Conservation (phyloP, 208 protist species). For the Naegleria lovaniensis region DNA sequence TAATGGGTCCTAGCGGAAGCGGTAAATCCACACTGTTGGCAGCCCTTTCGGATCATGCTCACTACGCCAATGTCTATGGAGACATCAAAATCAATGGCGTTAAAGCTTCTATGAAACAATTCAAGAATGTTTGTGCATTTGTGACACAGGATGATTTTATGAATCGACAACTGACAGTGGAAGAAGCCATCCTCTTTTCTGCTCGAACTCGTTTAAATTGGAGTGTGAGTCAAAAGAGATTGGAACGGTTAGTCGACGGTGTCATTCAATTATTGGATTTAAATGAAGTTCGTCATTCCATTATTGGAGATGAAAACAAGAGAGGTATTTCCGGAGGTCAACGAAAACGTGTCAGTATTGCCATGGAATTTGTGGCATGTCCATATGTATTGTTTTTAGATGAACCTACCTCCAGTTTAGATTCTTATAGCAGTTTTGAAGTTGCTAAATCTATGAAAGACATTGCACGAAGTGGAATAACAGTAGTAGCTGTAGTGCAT, state of each 20-base stretch:
- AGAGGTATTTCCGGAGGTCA: slow-evolving; percentile 75
- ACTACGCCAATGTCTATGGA: not conserved
- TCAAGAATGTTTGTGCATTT: slow-evolving; percentile 24
- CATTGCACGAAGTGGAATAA: slow-evolving; percentile 21
- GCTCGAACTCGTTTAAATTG: not conserved
- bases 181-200: not conserved
- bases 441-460: slow-evolving; percentile 17
- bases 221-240: not conserved
- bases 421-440: not conserved
- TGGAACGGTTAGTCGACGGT: not conserved
- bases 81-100: not conserved
- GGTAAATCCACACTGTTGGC: not conserved
- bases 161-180: slow-evolving; percentile 1
- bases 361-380: slow-evolving; percentile 75
- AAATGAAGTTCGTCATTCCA: not conserved
- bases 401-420: slow-evolving; percentile 26
- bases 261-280: slow-evolving; percentile 25
- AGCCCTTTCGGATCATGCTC: not conserved
- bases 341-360: slow-evolving; percentile 76
- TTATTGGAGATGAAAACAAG: slow-evolving; percentile 2
- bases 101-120: not conserved
- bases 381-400: slow-evolving; percentile 68
- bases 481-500: slow-evolving; percentile 32
- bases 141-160: slow-evolving; percentile 40
- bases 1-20: slow-evolving; percentile 21